A percentile compares a stretch with the other conserved stretches of the same genome.
These are phyloP conservation scores for Mortierella alpina DNA, from an alignment of 192 early-diverging fungal genomes.

Conservation along the genomic window DNA sequence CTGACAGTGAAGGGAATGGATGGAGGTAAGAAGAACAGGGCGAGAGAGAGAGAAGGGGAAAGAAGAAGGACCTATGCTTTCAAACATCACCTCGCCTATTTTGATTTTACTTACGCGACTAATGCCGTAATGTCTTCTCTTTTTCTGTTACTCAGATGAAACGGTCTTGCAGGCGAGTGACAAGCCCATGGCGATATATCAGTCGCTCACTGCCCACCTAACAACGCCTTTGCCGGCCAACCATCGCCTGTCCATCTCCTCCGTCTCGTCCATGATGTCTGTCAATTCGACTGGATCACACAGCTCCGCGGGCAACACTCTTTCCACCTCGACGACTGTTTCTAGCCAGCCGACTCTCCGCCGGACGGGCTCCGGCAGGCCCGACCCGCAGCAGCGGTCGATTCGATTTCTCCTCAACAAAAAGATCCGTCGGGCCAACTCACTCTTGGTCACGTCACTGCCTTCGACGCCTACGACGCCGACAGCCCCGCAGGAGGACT, in stretches of 20 bases:
- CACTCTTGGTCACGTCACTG: conserved; percentile 17
- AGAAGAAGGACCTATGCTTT: neutral
- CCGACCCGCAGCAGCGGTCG: conserved; percentile 36
- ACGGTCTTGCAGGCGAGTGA: conserved; percentile 61
- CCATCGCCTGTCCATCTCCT: conserved; percentile 54
- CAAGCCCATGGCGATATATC: conserved; percentile 66
- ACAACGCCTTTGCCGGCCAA: conserved; percentile 64
- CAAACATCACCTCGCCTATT: neutral
- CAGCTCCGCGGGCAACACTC: conserved; percentile 12
- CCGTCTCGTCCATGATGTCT: conserved; percentile 57
- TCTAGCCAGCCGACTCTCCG: conserved; percentile 14
- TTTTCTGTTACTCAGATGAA: conserved; percentile 50
- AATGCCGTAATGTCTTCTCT: neutral
- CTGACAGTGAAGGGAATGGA: conserved; percentile 64
- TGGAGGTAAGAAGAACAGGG: conserved; percentile 51
- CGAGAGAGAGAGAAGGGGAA: too few relatives aligned
- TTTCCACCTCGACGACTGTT: neutral
- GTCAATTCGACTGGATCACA: conserved; percentile 35
- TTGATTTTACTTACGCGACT: too few relatives aligned
- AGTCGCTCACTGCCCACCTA: conserved; percentile 60
- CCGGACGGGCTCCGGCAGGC: conserved; percentile 21
- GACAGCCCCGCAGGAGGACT: conserved; percentile 41
- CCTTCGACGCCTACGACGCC: conserved; percentile 37
- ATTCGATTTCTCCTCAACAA: conserved; percentile 66
- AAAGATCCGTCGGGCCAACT: conserved; percentile 54